Evolutionary conservation across 2,329 filamentous ascomycete species (phyloP), one percentile per base, ranked within the genome.

Genomic region (Curvularia sp.): DNA sequence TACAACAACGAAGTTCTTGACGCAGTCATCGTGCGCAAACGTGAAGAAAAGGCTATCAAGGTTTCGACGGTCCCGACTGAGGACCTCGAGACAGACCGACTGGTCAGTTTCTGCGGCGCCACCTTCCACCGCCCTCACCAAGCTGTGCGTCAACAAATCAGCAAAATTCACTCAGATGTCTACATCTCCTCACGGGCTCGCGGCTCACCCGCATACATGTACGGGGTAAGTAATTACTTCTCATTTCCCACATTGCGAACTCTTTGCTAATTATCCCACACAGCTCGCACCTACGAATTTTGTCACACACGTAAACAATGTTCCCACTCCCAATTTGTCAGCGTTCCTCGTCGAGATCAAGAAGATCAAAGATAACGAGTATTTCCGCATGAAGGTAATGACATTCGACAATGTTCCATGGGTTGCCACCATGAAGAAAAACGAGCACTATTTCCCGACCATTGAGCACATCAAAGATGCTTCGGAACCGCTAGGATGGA

Each of bases 371-470:
- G 93, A 99, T 70, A 99, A 99, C 73, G 97, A 93, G 1, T 99
- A 99, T 79, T 99, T 99, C 87, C 89, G 95, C 18, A 84, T 99
- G 52, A 93, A 94, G 77, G 92, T 95, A n/a, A 92, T 98, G 77
- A 98, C 95, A 0, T 99, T 99, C 73, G 95, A 99, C 77, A 96
- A 96, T 71, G 93, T 99, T 9, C 94, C 94, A 3, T 99, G 95
- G 93, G 93, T 99, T n/a, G 92, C 96, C 38, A 99, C 95, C 8
- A 97, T 99, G 91, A 99, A 99, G 87, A 98, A 98, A 86, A 97
- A 97, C 69, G 94, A 99, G 75, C 95, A 99, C 78, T 99, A 99
- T 77, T 89, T 89, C 79, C 86, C 87, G 2, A 89, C 87, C 60
- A 84, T 87, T 28, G 86, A 89, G 74, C 88, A 87, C 60, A 71